Percentiles rank a stretch among this genome's conserved stretches.
Conservation (phyloP, 192 early-diverging fungal genomes). For the Backusella australiensis region DNA sequence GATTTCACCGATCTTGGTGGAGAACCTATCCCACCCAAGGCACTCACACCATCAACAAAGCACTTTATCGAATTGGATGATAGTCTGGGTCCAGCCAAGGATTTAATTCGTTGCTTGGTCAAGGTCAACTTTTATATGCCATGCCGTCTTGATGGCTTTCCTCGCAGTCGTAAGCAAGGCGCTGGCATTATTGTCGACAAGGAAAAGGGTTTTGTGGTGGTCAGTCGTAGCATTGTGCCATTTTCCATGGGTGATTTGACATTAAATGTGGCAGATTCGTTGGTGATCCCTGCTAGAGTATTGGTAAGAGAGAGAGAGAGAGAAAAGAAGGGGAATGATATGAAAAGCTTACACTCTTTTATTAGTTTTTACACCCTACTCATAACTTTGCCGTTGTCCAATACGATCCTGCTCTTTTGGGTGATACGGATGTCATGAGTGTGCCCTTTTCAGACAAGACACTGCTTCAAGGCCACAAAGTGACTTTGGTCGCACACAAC, state of each 20-base stretch:
- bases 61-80: conserved; percentile 66
- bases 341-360: neutral
- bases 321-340: neutral
- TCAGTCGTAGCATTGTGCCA: conserved; percentile 76
- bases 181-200: conserved; percentile 80
- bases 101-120: conserved; percentile 67
- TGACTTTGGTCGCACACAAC: conserved; percentile 58
- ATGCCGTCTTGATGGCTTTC: conserved; percentile 71
- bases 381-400: conserved; percentile 84
- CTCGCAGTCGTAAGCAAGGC: conserved; percentile 63
- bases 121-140: conserved; percentile 75
- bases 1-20: conserved; percentile 69
- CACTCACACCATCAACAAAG: conserved; percentile 59
- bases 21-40: conserved; percentile 53
- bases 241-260: conserved; percentile 72
- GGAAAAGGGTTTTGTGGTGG: conserved; percentile 76
- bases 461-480: conserved; percentile 64
- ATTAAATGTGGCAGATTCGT: conserved; percentile 82
- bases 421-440: conserved; percentile 66
- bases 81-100: conserved; percentile 59
- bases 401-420: conserved; percentile 79
- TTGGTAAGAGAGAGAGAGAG: conserved; percentile 8
- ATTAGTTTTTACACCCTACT: conserved; percentile 78
- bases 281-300: conserved; percentile 81
- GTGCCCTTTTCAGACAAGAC: conserved; percentile 56